Percentiles rank a stretch among this genome's conserved stretches.
phyloP scores from a whole-genome alignment of 2,329 filamentous ascomycete species.

The Nothomitra cinnamomea region DNA sequence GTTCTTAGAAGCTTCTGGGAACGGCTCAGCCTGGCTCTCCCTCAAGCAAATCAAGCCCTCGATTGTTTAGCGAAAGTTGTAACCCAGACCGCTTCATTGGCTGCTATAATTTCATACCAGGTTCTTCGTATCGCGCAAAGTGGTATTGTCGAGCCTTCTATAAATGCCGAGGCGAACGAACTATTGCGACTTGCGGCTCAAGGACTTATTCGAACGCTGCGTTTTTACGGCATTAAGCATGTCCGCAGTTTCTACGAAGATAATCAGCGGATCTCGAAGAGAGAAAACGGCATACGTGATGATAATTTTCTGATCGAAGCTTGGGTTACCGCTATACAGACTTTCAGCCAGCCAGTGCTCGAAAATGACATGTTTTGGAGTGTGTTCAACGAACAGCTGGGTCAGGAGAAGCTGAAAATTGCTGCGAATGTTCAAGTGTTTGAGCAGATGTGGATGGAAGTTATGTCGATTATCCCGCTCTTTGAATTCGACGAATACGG shows the following conservation, averaged over 20 bases:
- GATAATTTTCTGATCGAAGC: slow-evolving; percentile 27
- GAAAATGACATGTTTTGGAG: slow-evolving; percentile 26
- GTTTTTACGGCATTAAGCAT: slow-evolving; percentile 21
- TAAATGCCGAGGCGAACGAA: slow-evolving; percentile 14
- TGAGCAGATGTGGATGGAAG: slow-evolving; percentile 23
- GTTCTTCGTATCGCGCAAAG: slow-evolving; percentile 22
- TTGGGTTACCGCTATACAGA: slow-evolving; percentile 29
- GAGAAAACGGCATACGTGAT: slow-evolving; percentile 32
- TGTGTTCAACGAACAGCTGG: slow-evolving; percentile 22
- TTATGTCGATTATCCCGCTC: slow-evolving; percentile 36
- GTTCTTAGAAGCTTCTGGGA: neutral
- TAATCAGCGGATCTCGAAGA: slow-evolving; percentile 22
- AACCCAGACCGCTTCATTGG: slow-evolving; percentile 16
- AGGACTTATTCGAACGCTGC: slow-evolving; percentile 18
- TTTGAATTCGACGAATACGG: slow-evolving; percentile 34
- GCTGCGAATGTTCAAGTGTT: slow-evolving; percentile 16
- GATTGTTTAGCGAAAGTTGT: neutral
- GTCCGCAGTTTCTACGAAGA: slow-evolving; percentile 25
- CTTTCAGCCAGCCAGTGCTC: slow-evolving; percentile 19
- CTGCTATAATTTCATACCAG: slow-evolving; percentile 23
- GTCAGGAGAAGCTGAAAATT: slow-evolving; percentile 19
- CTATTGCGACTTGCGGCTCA: slow-evolving; percentile 21
- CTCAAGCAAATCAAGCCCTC: neutral
- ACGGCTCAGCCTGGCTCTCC: neutral
- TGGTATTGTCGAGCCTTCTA: slow-evolving; percentile 14